Base-by-base conservation (phyloP, 176 grass and related monocot species). In the Triticum turgidum region DNA sequence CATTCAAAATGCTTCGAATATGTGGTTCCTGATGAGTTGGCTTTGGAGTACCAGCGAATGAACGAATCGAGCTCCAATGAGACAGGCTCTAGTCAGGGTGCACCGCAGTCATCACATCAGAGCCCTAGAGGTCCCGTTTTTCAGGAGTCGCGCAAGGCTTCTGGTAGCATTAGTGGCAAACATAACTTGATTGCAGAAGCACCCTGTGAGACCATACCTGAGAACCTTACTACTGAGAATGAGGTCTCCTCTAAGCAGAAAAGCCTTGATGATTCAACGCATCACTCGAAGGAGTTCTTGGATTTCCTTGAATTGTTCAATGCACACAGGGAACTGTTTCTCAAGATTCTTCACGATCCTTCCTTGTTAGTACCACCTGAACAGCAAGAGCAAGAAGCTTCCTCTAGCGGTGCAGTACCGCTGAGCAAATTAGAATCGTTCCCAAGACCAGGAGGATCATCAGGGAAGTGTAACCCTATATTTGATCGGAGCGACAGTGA, bases 261-360 rank as follows among this genome's bases (percentile, higher is more conserved):
- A 70, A 77, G 22, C 12, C 61, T 4, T 77, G 84, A 88, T 64
- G 80, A 71, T 49, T 7, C 76, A 51, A 82, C 82, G 5, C 77
- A 87, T 85, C 88, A 91, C 9, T 91, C 93, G 0, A 90, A 95
- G 80, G 93, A 92, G 66, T 92, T 95, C 77, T 41, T 80, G 71
- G 93, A 92, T 79, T 92, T 91, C 34, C 78, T 95, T 49, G 80
- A 92, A 70, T 21, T 90, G 41, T 90, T 95, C 67, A 87, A 83
- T 71, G 88, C 80, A 52, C 89, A 95, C 32, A 86, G 78, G 72
- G 93, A 95, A 59, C 83, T 95, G 54, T 91, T 95, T 77, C 33
- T 95, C 11, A 95, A 91, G 84, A 87, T 95, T 77, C 86, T 95
- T 13, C 86, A 92, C 20, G 90, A 95, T 76, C 93, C 93, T 84